Conservation (phyloP, 1,139 yeast species). For the Magnusiomyces paraingens region DNA sequence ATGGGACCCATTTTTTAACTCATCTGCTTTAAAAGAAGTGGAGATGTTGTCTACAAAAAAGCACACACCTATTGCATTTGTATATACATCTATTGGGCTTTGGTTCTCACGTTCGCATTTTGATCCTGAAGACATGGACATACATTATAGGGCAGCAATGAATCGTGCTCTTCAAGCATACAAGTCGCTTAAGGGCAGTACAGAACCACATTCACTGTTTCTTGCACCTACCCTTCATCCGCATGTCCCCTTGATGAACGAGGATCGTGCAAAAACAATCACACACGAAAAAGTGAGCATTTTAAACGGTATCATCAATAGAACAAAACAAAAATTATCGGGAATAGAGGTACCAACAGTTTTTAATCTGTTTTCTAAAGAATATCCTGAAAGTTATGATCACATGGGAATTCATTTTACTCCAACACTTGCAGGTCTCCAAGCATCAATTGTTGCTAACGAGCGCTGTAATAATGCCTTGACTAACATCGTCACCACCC, state of each 20-base stretch:
- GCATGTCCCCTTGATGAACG: background rate
- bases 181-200: background rate
- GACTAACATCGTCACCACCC: background rate
- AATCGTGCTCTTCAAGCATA: slow-evolving; percentile 1
- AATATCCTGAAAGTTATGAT: slow-evolving; percentile 8
- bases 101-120: slow-evolving; percentile 12
- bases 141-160: slow-evolving; percentile 8
- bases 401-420: slow-evolving; percentile 11
- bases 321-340: background rate
- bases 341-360: slow-evolving; percentile 2
- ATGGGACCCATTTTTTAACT: slow-evolving; percentile 17
- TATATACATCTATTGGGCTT: slow-evolving; percentile 12
- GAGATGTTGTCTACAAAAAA: background rate
- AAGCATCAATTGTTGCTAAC: slow-evolving; percentile 9
- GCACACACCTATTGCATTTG: slow-evolving; percentile 5
- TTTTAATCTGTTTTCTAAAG: slow-evolving; percentile 4
- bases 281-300: slow-evolving; percentile 4
- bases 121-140: slow-evolving; percentile 4
- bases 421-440: slow-evolving; percentile 4
- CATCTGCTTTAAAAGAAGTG: slow-evolving; percentile 6
- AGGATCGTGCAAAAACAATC: background rate
- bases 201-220: background rate
- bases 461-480: slow-evolving; percentile 6
- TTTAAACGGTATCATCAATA: slow-evolving; percentile 6
- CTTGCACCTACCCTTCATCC: background rate